Percentiles rank a stretch among this genome's conserved stretches.
These are phyloP conservation scores for Cladophialophora yegresii DNA, from an alignment of 2,329 filamentous ascomycete species.

Conservation along the genomic window DNA sequence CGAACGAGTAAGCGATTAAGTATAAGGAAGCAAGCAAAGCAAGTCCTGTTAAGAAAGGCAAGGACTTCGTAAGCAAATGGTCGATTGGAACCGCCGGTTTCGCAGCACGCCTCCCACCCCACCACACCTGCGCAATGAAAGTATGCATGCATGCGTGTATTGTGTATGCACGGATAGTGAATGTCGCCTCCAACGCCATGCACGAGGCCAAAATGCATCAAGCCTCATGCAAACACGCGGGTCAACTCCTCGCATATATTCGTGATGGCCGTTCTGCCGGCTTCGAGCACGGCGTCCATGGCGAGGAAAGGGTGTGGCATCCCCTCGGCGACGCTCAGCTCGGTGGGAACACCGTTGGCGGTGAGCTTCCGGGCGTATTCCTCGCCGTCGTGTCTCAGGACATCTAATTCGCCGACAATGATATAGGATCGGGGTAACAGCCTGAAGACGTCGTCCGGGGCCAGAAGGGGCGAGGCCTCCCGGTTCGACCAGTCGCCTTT, in stretches of 20 bases:
- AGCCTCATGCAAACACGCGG: conserved; percentile 18
- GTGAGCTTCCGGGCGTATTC: conserved; percentile 54
- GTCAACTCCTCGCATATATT: conserved; percentile 43
- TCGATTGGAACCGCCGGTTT: background rate
- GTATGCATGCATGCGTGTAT: background rate
- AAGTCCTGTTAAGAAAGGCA: background rate
- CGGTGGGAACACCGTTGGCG: conserved; percentile 51
- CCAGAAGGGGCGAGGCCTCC: conserved; percentile 59
- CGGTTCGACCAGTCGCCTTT: conserved; percentile 50
- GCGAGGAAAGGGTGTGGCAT: conserved; percentile 62
- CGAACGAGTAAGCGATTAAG: background rate
- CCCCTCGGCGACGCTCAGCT: conserved; percentile 55
- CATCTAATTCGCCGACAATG: conserved; percentile 59
- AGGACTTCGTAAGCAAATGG: background rate
- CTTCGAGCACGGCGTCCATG: conserved; percentile 59
- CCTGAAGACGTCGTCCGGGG: conserved; percentile 51
- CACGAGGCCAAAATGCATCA: background rate
- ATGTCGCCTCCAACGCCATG: background rate
- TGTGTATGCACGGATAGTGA: background rate
- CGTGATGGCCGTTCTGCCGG: conserved; percentile 55
- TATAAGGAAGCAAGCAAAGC: background rate
- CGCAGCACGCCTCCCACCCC: background rate
- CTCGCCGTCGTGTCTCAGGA: conserved; percentile 58
- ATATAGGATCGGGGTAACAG: conserved; percentile 55
- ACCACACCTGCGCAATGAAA: background rate